Base-by-base conservation (phyloP, 371 early-diverging fungal species). In the Mortierella sp. region DNA sequence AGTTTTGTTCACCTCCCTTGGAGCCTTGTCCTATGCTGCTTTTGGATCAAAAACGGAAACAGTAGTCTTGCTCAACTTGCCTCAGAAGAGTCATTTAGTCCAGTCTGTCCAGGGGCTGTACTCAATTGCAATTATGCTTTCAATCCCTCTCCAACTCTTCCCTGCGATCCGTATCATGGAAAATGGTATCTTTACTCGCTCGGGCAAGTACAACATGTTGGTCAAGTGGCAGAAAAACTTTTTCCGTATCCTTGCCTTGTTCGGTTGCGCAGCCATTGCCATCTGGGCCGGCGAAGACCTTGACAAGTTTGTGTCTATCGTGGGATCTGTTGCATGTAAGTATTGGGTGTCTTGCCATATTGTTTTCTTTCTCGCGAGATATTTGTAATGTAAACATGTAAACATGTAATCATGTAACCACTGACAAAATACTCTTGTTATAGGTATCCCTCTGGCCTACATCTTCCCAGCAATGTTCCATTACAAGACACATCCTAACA, bases 201-300 rank as follows among this genome's bases (percentile, higher is more conserved):
- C 90, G 5, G 93, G 93, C 60, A 93, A 93, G 72, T 86, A 88
- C 61, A 87, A 89, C 66, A 84, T 83, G 10, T 64, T 90, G 49
- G 93, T 95, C 67, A 96, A 96, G 83, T 95, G 95, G 96, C 93
- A 94, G 77, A 96, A 96, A 89, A 96, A 96, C 81, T 85, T 91
- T 61, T 94, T 93, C 84, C 87, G 96, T 18, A 87, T 90, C 20
- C 72, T 88, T 22, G 83, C 94, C 39, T 90, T 92, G 14, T 74
- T 90, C 43, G 62, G 86, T 26, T 91, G 94, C 70, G 96, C 91
- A 10, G 85, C 87, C 60, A 90, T 94, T 64, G 92, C 94, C 9
- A 94, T 92, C 85, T 84, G 88, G 30, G 96, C 95, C 9, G 88
- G 93, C 11, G 88, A 88, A 62, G 90, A 93, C 52, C 85, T 96